These are phyloP conservation scores for Tylopilus vinaceipallidus DNA, from an alignment of 768 basidiomycete genomes.

Conservation along the genomic window DNA sequence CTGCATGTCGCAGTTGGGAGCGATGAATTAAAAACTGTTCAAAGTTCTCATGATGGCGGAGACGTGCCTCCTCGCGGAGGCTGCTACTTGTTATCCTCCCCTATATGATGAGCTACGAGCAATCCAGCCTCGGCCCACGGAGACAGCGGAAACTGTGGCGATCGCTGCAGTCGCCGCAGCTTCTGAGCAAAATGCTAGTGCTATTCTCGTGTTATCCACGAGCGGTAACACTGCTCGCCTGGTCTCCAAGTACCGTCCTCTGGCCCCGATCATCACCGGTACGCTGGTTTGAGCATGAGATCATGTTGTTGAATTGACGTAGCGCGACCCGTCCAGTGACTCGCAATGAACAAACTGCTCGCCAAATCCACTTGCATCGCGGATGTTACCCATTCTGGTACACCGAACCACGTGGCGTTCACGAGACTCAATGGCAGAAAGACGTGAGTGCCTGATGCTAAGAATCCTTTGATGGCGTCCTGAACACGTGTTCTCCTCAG, in stretches of 20 bases:
- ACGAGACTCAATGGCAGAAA: slow-evolving; percentile 91
- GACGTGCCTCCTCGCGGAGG: slow-evolving; percentile 95
- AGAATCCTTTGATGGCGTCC: slow-evolving; percentile 1
- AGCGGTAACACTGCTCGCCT: slow-evolving; percentile 95
- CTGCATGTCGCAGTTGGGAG: neutral
- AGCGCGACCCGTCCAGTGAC: slow-evolving; percentile 58
- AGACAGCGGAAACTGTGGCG: slow-evolving; percentile 93
- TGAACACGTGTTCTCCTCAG: slow-evolving; percentile 35
- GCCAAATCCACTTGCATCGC: slow-evolving; percentile 95
- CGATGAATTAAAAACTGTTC: slow-evolving; percentile 6
- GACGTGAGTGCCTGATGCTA: slow-evolving; percentile 58
- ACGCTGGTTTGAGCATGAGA: slow-evolving; percentile 21
- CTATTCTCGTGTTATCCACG: slow-evolving; percentile 94
- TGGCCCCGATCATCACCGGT: slow-evolving; percentile 94
- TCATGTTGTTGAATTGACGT: slow-evolving; percentile 6
- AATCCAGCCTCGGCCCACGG: slow-evolving; percentile 83
- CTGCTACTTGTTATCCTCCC: slow-evolving; percentile 92
- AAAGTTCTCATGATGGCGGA: slow-evolving; percentile 99
- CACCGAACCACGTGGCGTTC: slow-evolving; percentile 87
- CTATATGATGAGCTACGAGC: slow-evolving; percentile 85
- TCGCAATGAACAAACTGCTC: slow-evolving; percentile 91
- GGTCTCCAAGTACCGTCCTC: slow-evolving; percentile 93
- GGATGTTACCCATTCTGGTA: slow-evolving; percentile 98
- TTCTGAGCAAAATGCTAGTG: slow-evolving; percentile 90
- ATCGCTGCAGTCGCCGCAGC: slow-evolving; percentile 96